A percentile compares a stretch with the other conserved stretches of the same genome.
phyloP scores from a whole-genome alignment of 2,329 filamentous ascomycete species.

The Triangularia verruculosa region DNA sequence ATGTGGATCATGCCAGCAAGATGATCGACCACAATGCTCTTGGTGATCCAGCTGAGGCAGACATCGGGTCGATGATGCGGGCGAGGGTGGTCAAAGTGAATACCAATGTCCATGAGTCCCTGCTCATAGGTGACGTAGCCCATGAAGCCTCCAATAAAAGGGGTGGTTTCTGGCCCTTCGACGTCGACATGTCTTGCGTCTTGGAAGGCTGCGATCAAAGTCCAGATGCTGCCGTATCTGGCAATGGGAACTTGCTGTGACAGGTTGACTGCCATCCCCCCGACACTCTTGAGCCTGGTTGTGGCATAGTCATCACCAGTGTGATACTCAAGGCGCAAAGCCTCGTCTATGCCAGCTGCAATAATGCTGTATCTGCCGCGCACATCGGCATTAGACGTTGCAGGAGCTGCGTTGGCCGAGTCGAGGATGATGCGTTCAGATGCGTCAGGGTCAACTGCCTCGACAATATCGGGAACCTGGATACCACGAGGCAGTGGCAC shows the following conservation, averaged over 20 bases:
- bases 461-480: conserved; percentile 54
- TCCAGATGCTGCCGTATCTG: conserved; percentile 44
- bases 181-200: conserved; percentile 29
- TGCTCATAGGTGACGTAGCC: conserved; percentile 85
- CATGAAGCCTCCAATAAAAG: conserved; percentile 81
- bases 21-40: conserved; percentile 77
- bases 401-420: conserved; percentile 52
- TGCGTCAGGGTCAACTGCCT: conserved; percentile 41
- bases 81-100: conserved; percentile 36
- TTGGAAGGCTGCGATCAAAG: conserved; percentile 48
- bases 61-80: conserved; percentile 61
- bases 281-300: conserved; percentile 22
- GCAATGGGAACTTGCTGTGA: conserved; percentile 31
- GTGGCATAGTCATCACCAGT: conserved; percentile 45
- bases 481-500: conserved; percentile 46
- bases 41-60: conserved; percentile 71
- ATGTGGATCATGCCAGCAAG: conserved; percentile 58
- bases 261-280: conserved; percentile 21
- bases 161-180: conserved; percentile 34
- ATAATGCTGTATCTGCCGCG: conserved; percentile 71
- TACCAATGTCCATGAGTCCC: conserved; percentile 60
- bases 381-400: conserved; percentile 42
- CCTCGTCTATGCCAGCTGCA: conserved; percentile 59
- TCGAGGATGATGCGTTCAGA: conserved; percentile 56
- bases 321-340: conserved; percentile 56